Conservation (phyloP, 129 eudicot genomes). For the Arctium lappa region DNA sequence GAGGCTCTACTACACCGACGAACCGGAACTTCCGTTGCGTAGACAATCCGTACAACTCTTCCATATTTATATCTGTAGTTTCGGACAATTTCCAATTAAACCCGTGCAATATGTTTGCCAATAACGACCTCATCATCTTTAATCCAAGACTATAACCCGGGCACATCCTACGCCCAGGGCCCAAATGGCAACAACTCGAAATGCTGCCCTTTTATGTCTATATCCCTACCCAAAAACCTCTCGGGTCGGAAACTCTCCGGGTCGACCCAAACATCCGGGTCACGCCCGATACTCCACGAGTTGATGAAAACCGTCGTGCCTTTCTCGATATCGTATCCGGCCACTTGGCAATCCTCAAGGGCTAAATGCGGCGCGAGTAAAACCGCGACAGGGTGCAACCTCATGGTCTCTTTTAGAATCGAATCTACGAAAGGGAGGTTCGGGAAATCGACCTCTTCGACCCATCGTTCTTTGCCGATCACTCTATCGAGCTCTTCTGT, state of each 20-base stretch:
- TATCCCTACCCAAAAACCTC: constrained; percentile 30
- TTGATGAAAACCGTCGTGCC: constrained; percentile 35
- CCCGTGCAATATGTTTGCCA: constrained; percentile 32
- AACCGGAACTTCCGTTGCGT: constrained; percentile 25
- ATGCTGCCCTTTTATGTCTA: constrained; percentile 37
- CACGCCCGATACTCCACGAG: constrained; percentile 40
- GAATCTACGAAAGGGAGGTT: constrained; percentile 25
- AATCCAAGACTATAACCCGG: constrained; percentile 35
- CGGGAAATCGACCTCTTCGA: constrained; percentile 29
- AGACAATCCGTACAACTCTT: constrained; percentile 29
- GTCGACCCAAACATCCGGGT: constrained; percentile 30
- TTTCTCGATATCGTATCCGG: constrained; percentile 29
- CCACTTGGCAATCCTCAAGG: constrained; percentile 36
- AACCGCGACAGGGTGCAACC: constrained; percentile 35
- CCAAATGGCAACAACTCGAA: constrained; percentile 41
- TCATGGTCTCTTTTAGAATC: constrained; percentile 36
- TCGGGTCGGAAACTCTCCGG: constrained; percentile 33
- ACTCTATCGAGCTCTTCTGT: constrained; percentile 33
- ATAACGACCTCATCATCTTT: constrained; percentile 25
- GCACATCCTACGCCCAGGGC: constrained; percentile 42
- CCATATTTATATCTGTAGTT: constrained; percentile 22
- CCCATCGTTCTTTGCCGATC: constrained; percentile 39
- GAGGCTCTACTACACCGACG: constrained; percentile 22
- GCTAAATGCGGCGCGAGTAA: constrained; percentile 41
- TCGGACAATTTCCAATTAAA: constrained; percentile 32